Evolutionary conservation across 2,329 filamentous ascomycete species (phyloP).

Genomic region (Tolypocladium album): DNA sequence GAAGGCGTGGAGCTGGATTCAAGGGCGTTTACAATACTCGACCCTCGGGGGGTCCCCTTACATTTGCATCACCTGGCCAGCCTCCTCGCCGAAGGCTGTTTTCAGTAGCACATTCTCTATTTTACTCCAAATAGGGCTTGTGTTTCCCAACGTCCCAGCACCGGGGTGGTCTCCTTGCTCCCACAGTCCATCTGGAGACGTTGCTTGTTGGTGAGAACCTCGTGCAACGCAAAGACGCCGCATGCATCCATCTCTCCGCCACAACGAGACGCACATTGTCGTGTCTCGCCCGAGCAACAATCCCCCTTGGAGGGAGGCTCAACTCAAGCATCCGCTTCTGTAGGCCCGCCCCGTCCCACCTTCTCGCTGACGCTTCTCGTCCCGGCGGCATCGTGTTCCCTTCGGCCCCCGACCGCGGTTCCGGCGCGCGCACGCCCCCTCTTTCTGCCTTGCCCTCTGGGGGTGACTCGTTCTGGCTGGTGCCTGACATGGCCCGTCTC

Average conservation of each 20-base stretch:
- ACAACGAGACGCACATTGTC: background rate
- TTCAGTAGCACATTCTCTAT: background rate
- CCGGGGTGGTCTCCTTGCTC: background rate
- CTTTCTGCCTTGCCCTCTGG: background rate
- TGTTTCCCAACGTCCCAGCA: background rate
- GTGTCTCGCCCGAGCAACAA: background rate
- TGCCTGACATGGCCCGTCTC: background rate
- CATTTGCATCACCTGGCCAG: background rate
- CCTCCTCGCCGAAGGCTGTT: background rate
- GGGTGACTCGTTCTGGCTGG: background rate
- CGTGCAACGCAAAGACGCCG: background rate
- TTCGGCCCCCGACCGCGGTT: background rate
- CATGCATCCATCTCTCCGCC: background rate
- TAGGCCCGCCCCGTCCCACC: background rate
- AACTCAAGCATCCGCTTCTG: background rate
- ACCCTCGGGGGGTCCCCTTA: background rate
- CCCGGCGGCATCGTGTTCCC: background rate
- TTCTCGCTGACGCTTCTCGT: background rate
- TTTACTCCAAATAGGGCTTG: background rate
- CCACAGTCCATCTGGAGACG: background rate
- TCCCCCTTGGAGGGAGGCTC: background rate
- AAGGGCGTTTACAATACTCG: background rate
- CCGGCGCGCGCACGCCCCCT: background rate
- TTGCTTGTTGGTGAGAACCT: background rate
- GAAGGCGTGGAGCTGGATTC: background rate